Evolutionary conservation across 352 stramenopile species (phyloP), one percentile per base, ranked within the genome.

Genomic region (Globisporangium ultimum): DNA sequence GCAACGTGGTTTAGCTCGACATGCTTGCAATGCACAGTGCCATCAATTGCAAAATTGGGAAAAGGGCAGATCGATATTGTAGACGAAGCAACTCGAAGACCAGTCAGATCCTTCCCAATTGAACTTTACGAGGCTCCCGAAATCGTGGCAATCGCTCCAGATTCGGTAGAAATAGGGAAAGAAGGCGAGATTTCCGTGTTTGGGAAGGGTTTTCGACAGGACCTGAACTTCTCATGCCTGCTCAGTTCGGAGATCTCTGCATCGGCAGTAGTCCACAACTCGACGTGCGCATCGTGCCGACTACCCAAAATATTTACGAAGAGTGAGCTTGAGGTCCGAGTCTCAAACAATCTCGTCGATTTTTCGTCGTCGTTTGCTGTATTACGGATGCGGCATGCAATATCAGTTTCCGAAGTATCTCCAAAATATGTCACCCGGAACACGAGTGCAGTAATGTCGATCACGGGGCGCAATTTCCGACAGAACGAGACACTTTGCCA

Each of bases 371-470:
- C 40, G 13, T 52, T 14, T 52, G 21, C 18, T 52, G 13, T 52
- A 11, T n/a, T 36, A n/a, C 47, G 28, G 24, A 52, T 18, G 18
- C 28, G 47, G 47, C 12, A 51, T 24, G 2, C 13, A 15, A n/a
- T 58, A 17, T 58, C 38, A 21, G 42, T 55, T 17, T 32, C n/a
- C 2, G 50, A 28, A n/a, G 50, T 55, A 24, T 42, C 50, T 8
- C 50, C 50, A n/a, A 55, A 55, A 5, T 55, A 20, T 24, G 12
- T 55, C 12, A 12, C 42, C 28, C n/a, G 22, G 17, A 55, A 43
- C 34, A 34, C 32, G 10, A 10, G 42, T 15, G 21, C 13, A 47
- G 47, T 1, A 4, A 55, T 55, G 12, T 34, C 18, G 32, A 11
- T 55, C 18, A 32, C n/a, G 17, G 50, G 50, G 8, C n/a, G 20